A percentile compares a stretch with the other conserved stretches of the same genome.
Conservation (phyloP, 306 rosid genomes). For the Rosa lucieae region DNA sequence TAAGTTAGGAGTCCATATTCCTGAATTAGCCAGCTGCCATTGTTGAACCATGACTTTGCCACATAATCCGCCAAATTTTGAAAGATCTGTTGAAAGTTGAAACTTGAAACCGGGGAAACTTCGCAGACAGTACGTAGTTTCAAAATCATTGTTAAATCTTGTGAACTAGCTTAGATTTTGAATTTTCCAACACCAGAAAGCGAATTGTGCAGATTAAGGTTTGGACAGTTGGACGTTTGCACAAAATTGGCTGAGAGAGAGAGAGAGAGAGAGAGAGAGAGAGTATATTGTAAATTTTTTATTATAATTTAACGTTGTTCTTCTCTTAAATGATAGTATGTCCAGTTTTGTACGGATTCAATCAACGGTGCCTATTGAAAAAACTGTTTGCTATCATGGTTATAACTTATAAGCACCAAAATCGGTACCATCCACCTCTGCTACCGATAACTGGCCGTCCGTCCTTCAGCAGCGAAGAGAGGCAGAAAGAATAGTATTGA, state of each 20-base stretch:
- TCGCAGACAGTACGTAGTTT: neutral
- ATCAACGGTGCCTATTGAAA: too few species aligned
- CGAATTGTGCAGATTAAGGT: neutral
- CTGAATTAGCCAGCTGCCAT: neutral
- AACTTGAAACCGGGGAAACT: conserved; percentile 4
- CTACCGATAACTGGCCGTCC: neutral
- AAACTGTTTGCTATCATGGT: neutral
- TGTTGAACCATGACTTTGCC: conserved; percentile 4
- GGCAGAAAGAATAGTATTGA: too few species aligned
- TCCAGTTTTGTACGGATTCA: neutral
- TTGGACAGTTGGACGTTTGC: too few species aligned
- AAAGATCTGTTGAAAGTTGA: neutral
- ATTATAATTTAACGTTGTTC: neutral
- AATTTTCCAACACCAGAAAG: neutral
- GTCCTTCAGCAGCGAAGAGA: too few species aligned
- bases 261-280: neutral
- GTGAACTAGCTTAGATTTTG: neutral
- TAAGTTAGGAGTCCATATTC: too few species aligned
- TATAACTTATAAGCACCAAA: neutral
- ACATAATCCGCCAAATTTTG: neutral
- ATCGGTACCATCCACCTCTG: neutral
- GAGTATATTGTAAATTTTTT: neutral
- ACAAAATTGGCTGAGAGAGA: neutral
- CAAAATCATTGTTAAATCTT: neutral
- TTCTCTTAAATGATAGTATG: neutral